A percentile compares a stretch with the other conserved stretches of the same genome.
These are phyloP conservation scores for Arabis hirsuta DNA, from an alignment of 345 rosid genomes.

Conservation along the genomic window DNA sequence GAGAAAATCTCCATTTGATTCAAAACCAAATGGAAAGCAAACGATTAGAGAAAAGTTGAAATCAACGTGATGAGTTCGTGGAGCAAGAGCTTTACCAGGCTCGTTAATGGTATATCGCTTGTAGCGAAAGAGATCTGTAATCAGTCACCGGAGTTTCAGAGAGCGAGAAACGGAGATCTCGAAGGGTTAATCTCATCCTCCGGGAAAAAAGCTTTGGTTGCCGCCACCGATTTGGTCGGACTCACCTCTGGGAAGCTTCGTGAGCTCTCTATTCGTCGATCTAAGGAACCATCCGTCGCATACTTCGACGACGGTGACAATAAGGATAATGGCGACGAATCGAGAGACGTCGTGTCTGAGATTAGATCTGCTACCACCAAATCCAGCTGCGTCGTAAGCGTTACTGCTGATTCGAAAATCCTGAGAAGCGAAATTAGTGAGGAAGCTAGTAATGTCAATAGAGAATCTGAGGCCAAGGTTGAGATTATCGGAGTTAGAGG, in stretches of 20 bases:
- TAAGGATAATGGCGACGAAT: conserved; percentile 11
- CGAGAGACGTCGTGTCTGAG: conserved; percentile 13
- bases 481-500: conserved; percentile 21
- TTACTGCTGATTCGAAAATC: conserved; percentile 33
- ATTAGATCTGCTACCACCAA: conserved; percentile 26
- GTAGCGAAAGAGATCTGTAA: conserved; percentile 74
- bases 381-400: conserved; percentile 22
- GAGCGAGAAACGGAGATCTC: conserved; percentile 58
- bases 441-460: conserved; percentile 28
- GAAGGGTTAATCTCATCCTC: conserved; percentile 60
- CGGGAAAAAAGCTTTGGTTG: conserved; percentile 63
- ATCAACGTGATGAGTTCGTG: conserved; percentile 51
- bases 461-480: conserved; percentile 36
- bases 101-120: conserved; percentile 68
- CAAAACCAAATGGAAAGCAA: background rate
- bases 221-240: conserved; percentile 83
- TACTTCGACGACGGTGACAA: conserved; percentile 43
- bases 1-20: conserved; percentile 9
- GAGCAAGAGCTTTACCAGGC: conserved; percentile 59
- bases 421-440: conserved; percentile 12
- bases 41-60: background rate
- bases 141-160: conserved; percentile 53
- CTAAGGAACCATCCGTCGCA: conserved; percentile 70
- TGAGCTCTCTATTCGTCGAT: conserved; percentile 51
- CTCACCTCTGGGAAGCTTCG: conserved; percentile 75